These are phyloP conservation scores for Elongisporangium prolatum DNA, from an alignment of 352 stramenopile genomes.

Conservation along the genomic window DNA sequence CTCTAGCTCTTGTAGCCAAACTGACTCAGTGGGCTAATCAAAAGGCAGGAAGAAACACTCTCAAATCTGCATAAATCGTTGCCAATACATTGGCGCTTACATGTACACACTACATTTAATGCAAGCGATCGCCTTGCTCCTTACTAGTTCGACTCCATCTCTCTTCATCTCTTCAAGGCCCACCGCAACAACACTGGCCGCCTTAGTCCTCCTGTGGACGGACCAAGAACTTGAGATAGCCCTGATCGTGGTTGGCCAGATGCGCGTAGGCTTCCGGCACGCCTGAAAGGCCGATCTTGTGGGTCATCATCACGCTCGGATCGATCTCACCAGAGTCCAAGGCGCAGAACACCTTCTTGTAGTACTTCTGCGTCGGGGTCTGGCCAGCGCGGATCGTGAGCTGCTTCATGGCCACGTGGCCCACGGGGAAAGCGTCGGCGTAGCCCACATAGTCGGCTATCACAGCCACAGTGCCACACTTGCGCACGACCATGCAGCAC, in stretches of 20 bases:
- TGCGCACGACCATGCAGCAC: slow-evolving; percentile 47
- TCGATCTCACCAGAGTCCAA: slow-evolving; percentile 56
- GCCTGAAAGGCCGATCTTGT: slow-evolving; percentile 50
- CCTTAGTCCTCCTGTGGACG: slow-evolving; percentile 24
- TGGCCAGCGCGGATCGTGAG: slow-evolving; percentile 47
- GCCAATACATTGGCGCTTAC: background rate
- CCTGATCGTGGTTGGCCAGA: slow-evolving; percentile 52
- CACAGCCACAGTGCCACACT: slow-evolving; percentile 50
- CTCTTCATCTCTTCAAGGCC: background rate
- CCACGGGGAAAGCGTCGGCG: slow-evolving; percentile 43
- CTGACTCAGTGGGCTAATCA: too few relatives aligned
- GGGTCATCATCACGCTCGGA: slow-evolving; percentile 45
- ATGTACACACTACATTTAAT: background rate
- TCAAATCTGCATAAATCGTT: background rate
- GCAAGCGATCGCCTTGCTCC: background rate
- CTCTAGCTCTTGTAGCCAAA: too few relatives aligned
- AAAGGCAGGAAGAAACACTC: too few relatives aligned
- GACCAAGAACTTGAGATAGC: slow-evolving; percentile 59
- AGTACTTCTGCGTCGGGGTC: slow-evolving; percentile 51
- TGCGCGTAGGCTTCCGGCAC: slow-evolving; percentile 43
- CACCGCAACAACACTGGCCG: background rate
- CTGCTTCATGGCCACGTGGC: slow-evolving; percentile 57
- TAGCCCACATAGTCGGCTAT: slow-evolving; percentile 49
- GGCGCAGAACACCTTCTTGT: slow-evolving; percentile 43
- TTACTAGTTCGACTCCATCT: background rate